These are phyloP conservation scores for Starmera pachycereana DNA, from an alignment of 805 yeast species.

Conservation along the genomic window DNA sequence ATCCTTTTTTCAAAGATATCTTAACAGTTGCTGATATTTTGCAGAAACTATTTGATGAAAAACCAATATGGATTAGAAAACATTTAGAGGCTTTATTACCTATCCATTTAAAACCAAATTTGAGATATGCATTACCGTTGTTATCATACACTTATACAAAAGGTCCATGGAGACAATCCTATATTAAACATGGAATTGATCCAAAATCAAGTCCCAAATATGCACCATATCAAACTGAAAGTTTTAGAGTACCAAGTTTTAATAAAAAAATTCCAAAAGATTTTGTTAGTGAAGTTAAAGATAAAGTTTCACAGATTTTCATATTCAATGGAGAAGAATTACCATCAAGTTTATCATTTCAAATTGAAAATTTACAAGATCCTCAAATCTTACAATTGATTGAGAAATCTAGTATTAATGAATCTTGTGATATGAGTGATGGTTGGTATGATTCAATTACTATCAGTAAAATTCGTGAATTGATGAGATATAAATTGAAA, in stretches of 20 bases:
- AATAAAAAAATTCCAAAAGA: slow-evolving; percentile 20
- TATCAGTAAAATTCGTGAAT: slow-evolving; percentile 52
- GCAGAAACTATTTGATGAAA: slow-evolving; percentile 42
- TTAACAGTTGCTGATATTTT: slow-evolving; percentile 20
- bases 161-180: slow-evolving; percentile 94
- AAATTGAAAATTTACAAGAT: slow-evolving; percentile 70
- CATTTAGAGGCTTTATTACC: slow-evolving; percentile 53
- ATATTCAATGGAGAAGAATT: slow-evolving; percentile 62
- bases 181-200: slow-evolving; percentile 68
- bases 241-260: slow-evolving; percentile 37
- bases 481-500: slow-evolving; percentile 63
- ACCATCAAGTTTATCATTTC: slow-evolving; percentile 65
- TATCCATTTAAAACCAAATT: slow-evolving; percentile 25
- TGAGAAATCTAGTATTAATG: slow-evolving; percentile 25
- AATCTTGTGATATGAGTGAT: slow-evolving; percentile 43
- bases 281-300: slow-evolving; percentile 22
- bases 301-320: slow-evolving; percentile 34
- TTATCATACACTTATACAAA: slow-evolving; percentile 72
- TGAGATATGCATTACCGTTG: slow-evolving; percentile 76
- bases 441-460: slow-evolving; percentile 74
- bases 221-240: slow-evolving; percentile 74
- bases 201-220: slow-evolving; percentile 48
- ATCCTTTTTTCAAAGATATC: slow-evolving; percentile 18
- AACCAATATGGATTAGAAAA: slow-evolving; percentile 82
- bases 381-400: slow-evolving; percentile 43